Conservation (phyloP, 176 grass and related monocot species). For the Pontederia crassipes region DNA sequence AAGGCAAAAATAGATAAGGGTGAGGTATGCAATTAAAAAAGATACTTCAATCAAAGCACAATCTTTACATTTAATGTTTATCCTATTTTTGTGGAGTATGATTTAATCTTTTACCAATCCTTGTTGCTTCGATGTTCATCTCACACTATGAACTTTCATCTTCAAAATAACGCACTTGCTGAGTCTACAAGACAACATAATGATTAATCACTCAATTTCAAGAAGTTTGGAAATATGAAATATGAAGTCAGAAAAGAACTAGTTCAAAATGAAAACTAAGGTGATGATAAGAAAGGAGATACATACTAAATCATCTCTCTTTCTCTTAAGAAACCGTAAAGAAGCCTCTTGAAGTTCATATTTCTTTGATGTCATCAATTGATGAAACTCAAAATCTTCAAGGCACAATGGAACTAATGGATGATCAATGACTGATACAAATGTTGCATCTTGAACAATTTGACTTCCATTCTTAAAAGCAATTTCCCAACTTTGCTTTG, state of each 20-base stretch:
- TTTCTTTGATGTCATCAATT: slow-evolving; percentile 7
- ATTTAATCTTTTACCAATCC: slow-evolving; percentile 17
- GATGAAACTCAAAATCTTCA: not conserved
- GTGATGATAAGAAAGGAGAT: not conserved
- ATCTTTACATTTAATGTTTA: not conserved
- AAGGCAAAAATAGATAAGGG: too few relatives aligned
- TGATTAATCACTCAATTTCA: not conserved
- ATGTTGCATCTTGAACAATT: not conserved
- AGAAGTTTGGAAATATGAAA: not conserved
- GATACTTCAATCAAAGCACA: not conserved
- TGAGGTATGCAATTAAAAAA: not conserved
- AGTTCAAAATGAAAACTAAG: not conserved
- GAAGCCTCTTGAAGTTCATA: slow-evolving; percentile 11
- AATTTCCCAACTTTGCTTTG: not conserved
- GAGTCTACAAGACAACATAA: slow-evolving; percentile 22
- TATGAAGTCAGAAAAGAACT: not conserved
- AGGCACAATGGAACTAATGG: not conserved
- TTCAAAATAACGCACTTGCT: slow-evolving; percentile 16
- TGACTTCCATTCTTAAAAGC: not conserved
- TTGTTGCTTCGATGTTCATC: slow-evolving; percentile 35
- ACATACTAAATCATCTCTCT: slow-evolving; percentile 15
- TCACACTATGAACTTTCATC: slow-evolving; percentile 32
- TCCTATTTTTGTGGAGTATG: not conserved
- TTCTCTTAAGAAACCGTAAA: slow-evolving; percentile 17
- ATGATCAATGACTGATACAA: not conserved